phyloP scores from a whole-genome alignment of 139 green algal species.

The Tetraselmis chui region DNA sequence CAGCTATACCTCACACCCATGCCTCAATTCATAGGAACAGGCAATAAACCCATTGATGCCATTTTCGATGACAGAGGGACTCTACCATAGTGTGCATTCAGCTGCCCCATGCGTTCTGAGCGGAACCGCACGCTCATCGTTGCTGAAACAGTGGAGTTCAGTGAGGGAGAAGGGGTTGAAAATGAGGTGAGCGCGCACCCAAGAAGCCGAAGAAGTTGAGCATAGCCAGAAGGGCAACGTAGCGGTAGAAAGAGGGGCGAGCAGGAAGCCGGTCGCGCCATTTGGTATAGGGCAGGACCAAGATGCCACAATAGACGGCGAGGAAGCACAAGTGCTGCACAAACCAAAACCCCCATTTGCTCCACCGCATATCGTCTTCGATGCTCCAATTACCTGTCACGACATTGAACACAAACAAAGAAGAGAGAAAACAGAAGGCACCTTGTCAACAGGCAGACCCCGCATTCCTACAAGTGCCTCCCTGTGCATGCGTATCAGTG shows the following conservation, averaged over 20 bases:
- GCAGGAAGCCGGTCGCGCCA: slow-evolving; percentile 38
- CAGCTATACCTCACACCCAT: no score
- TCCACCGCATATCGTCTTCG: slow-evolving; percentile 30
- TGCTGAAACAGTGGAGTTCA: no score
- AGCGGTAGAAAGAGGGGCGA: slow-evolving; percentile 45
- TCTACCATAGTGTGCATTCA: slow-evolving; percentile 6
- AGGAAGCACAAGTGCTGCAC: slow-evolving; percentile 28
- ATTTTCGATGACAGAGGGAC: neutral
- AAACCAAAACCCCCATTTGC: slow-evolving; percentile 52
- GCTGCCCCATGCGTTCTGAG: neutral
- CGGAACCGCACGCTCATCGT: slow-evolving; percentile 5
- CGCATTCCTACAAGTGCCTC: no score
- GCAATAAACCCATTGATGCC: neutral
- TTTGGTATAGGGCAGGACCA: slow-evolving; percentile 37
- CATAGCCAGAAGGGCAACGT: slow-evolving; percentile 30
- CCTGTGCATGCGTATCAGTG: no score
- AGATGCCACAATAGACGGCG: slow-evolving; percentile 27
- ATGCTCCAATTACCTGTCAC: neutral
- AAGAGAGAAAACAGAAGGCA: no score
- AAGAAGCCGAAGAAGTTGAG: slow-evolving; percentile 17
- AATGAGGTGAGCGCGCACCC: neutral
- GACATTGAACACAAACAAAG: no score
- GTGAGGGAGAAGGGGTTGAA: no score
- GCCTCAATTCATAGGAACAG: no score
- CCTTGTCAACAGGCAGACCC: no score